A percentile compares a stretch with the other conserved stretches of the same genome.
Evolutionary conservation across 768 basidiomycete genomes (phyloP).

Genomic region (Tulasnella sp.): DNA sequence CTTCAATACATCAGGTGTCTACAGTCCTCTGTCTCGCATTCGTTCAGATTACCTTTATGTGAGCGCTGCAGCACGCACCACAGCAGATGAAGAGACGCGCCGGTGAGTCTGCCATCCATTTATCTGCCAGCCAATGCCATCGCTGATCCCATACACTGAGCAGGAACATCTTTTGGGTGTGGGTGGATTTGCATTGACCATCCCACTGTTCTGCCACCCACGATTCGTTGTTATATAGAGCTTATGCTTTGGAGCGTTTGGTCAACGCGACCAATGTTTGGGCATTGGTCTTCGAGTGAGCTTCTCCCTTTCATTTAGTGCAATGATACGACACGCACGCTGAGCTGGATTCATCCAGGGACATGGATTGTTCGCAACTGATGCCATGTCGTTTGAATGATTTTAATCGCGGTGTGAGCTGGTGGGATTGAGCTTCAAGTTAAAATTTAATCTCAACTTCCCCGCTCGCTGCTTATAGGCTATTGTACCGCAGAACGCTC

Average conservation of each 20-base stretch:
- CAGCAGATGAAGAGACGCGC: background rate
- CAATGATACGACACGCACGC: background rate
- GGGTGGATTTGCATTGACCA: background rate
- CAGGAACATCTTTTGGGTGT: slow-evolving; percentile 1
- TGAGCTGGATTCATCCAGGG: background rate
- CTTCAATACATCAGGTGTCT: background rate
- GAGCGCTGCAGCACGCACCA: background rate
- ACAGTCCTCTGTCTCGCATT: background rate
- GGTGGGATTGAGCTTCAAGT: no score
- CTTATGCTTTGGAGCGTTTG: background rate
- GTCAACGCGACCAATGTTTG: background rate
- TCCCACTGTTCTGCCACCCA: no score
- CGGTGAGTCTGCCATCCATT: background rate
- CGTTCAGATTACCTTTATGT: background rate
- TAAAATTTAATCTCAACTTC: no score
- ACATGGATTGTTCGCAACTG: background rate
- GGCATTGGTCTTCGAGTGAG: background rate
- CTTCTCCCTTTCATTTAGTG: no score
- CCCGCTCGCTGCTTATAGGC: no score
- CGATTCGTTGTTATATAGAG: background rate
- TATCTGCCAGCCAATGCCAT: background rate
- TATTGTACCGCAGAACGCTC: background rate
- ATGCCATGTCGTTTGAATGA: background rate
- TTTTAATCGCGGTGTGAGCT: slow-evolving; percentile 1
- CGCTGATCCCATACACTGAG: background rate